Evolutionary conservation across 306 rosid species (phyloP), one percentile per base, ranked within the genome.

Genomic region (Corylus heterophylla): DNA sequence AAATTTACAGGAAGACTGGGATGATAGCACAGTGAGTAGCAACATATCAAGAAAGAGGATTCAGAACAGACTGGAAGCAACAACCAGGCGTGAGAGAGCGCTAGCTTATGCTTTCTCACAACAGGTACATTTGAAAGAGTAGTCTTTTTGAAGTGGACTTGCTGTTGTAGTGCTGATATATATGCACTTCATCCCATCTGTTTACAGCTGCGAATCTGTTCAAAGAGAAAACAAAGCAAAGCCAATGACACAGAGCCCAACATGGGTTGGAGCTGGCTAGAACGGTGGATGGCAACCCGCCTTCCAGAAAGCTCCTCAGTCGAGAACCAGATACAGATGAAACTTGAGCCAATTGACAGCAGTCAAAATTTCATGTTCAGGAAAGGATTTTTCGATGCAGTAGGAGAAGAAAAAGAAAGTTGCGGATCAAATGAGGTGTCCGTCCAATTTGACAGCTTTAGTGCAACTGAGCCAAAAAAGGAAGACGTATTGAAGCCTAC

Each of bases 251-350:
- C 51, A 73, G 97, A 90, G 59, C 79, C 92, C 56, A 89, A 87
- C 77, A 87, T 91, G 92, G 88, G 97, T 61, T 94, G 98, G 98
- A 94, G 93, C 82, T 94, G 98, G 98, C 92, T 94, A 20, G 98
- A 94, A 56, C 79, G 98, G 67, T 94, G 98, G 98, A 94, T 94
- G 98, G 97, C 98, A 39, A 94, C 98, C 11, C 91, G 98, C 25
- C 71, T 86, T 69, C 91, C 94, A 1, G 98, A 92, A 17, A 81
- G 73, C 79, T 73, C 91, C 71, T 78, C 85, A 7, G 85, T 79
- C 42, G 97, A 92, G 74, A 88, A 88, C 78, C 86, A 82, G 74
- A 72, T 70, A 44, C 78, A 79, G 81, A 82, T 81, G 76, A 87
- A 87, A 11, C 66, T 82, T 61, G 91, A 88, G 62, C 66, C 81